Evolutionary conservation across 805 yeast genomes (phyloP), one percentile per base, ranked within the genome.

Genomic region (Schwanniomyces sp.): DNA sequence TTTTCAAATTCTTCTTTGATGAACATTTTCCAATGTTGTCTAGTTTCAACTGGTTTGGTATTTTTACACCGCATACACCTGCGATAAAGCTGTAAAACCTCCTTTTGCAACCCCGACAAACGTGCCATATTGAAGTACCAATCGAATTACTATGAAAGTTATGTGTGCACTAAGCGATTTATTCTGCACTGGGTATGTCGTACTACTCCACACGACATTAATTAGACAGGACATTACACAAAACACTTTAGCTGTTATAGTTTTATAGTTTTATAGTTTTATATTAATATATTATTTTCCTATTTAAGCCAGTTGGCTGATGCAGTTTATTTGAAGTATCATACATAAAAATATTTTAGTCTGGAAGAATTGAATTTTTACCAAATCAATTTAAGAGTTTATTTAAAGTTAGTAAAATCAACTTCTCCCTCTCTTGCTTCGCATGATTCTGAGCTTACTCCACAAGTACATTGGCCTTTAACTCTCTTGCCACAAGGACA

Each of bases 1-100:
- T 82, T 81, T 12, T 59, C 69, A 63, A 91, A 92, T 60, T 89
- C 92, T n/a, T 55, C 54, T 44, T 84, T 76, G 3, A 81, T 65
- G 58, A 73, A 86, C 2, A 16, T 29, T 18, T 61, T 59, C 78
- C 78, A 73, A 48, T 71, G 73, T 2, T 46, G 56, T 37, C 73
- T 78, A 44, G 70, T 77, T n/a, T 72, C 74, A 3, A 29, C 52
- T 0, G 85, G 84, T 55, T 82, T 82, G 18, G 69, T 66, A 45
- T 69, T 58, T 2, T 73, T 69, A 4, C 68, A 66, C 27, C 85
- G 66, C 11, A 80, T 58, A 56, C 84, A 78, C 28, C 59, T 52
- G 11, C 84, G 66, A 58, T 81, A 82, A 18, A 82, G 66, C 43
- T 68, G 66, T 43, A 81, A 64, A 44, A 81, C 83, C 52, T 74